Evolutionary conservation across 441 rosid genomes (phyloP), one percentile per base, ranked within the genome.

Genomic region (Geranium incanum): DNA sequence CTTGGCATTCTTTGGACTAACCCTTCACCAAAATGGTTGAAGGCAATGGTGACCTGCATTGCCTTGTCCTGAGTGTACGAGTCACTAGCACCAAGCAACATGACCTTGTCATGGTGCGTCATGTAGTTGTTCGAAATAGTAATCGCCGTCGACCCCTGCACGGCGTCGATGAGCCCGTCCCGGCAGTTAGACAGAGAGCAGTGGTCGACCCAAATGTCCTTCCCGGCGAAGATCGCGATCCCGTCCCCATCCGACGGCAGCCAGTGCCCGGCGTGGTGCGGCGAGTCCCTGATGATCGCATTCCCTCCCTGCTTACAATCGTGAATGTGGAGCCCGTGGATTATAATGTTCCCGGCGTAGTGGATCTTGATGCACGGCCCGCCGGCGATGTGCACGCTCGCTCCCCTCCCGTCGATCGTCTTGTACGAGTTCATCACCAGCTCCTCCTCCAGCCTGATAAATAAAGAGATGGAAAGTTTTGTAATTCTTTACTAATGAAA

Each of bases 1-100:
- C 98, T 88, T 15, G 98, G 98, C 98, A 93, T 93, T 72, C 98
- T 91, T 84, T 93, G 98, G 77, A 91, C 86, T 63, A 93, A 92
- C 45, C 98, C 98, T 68, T 85, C 89, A n/a, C 98, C 97, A 66
- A 93, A 93, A 75, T 93, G 98, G 77, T 93, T 93, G 83, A 87
- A 93, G 12, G 98, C 98, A 70, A 93, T 90, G 36, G 98, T 93
- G n/a, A 89, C 98, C 77, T 90, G 96, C 98, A 92, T 92, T 68
- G 74, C 81, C 85, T 87, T 89, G 87, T 93, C 98, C 74, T 84
- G 81, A 0, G 80, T 83, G 75, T 90, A 93, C 2, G 97, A 87
- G 80, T 93, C 98, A 66, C 94, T 91, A 48, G 91, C 97, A 16
- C 98, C 98, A 63, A 93, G 80, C 72, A 93, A 81, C 84, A 93